Percentiles rank a stretch among this genome's conserved stretches.
Evolutionary conservation across 2,329 filamentous ascomycete species (phyloP).

Genomic region (Alternaria sp.): DNA sequence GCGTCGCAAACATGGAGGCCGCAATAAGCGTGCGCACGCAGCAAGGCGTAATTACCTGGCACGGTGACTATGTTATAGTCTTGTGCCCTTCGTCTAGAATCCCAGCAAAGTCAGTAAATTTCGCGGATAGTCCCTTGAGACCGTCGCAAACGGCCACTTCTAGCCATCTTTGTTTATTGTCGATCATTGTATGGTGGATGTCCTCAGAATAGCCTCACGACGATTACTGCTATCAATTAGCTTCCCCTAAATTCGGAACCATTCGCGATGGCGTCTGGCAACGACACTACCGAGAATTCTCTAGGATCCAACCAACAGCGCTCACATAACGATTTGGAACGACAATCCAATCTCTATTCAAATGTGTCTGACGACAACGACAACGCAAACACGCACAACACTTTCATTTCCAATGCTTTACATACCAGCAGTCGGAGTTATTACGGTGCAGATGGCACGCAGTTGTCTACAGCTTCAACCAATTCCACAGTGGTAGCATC

Average conservation of each 20-base stretch:
- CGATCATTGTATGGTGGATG: not conserved
- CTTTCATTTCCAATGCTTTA: slow-evolving; percentile 31
- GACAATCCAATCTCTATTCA: slow-evolving; percentile 13
- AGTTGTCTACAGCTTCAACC: slow-evolving; percentile 20
- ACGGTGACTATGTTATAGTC: not conserved
- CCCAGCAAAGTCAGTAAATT: slow-evolving; percentile 6
- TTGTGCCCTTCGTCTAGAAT: slow-evolving; percentile 7
- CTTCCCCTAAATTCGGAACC: slow-evolving; percentile 7
- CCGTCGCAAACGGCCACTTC: slow-evolving; percentile 4
- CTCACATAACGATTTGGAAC: slow-evolving; percentile 33
- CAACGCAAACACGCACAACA: slow-evolving; percentile 2
- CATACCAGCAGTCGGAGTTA: slow-evolving; percentile 29
- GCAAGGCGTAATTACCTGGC: slow-evolving; percentile 2
- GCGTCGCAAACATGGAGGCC: slow-evolving; percentile 22
- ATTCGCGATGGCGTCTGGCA: slow-evolving; percentile 37
- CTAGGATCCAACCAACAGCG: slow-evolving; percentile 34
- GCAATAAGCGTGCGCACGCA: slow-evolving; percentile 13
- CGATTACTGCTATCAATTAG: not conserved
- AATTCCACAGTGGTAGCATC: slow-evolving; percentile 24
- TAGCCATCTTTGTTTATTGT: slow-evolving; percentile 1
- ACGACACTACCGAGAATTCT: slow-evolving; percentile 47
- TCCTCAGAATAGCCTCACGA: not conserved
- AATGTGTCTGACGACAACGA: slow-evolving; percentile 6
- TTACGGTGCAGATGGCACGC: slow-evolving; percentile 19
- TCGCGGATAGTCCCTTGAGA: slow-evolving; percentile 6